Evolutionary conservation across 371 early-diverging fungal species (phyloP), one percentile per base, ranked within the genome.

Genomic region (Thermomucor indicae-seudaticae): DNA sequence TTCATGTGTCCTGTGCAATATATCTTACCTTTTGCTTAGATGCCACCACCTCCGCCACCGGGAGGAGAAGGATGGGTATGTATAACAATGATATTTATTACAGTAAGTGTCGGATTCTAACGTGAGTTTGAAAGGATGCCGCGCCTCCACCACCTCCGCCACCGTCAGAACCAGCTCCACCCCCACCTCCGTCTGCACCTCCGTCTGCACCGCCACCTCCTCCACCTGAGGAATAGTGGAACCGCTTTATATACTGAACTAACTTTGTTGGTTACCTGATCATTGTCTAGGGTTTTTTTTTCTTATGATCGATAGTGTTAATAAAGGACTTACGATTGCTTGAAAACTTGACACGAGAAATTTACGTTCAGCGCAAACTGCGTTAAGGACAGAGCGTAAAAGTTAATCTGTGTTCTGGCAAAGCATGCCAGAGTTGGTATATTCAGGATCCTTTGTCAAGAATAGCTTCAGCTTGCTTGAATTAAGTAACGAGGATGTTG

Each of bases 171-270:
- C 53, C 64, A 7, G 66, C 76, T 19, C 64, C 70, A 41, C 55
- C 64, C 6, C 57, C 76, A 29, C 65, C 70, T 38, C 55, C 64
- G 14, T 54, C 69, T 16, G 52, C 56, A 31, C 49, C 60, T 43
- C 56, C 50, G 17, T 57, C 59, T 7, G 64, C 70, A 20, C 70
- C 72, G 0, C 70, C 72, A 22, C 72, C 70, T 29, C 72, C 72
- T 31, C 62, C 65, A 30, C 43, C 61, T 25, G 43, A 51, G 35
- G 43, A 42, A 16, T 43, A 27, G n/a, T n/a, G n/a, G n/a, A n/a
- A n/a, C n/a, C n/a, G n/a, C n/a, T n/a, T n/a, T n/a, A n/a, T n/a
- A n/a, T n/a, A n/a, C n/a, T n/a, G n/a, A n/a, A n/a, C n/a, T n/a
- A n/a, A n/a, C n/a, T n/a, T n/a, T n/a, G n/a, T n/a, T n/a, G n/a